A percentile compares a stretch with the other conserved stretches of the same genome.
Evolutionary conservation across 2,329 filamentous ascomycete genomes (phyloP).

Genomic region (Neonectria punicea): DNA sequence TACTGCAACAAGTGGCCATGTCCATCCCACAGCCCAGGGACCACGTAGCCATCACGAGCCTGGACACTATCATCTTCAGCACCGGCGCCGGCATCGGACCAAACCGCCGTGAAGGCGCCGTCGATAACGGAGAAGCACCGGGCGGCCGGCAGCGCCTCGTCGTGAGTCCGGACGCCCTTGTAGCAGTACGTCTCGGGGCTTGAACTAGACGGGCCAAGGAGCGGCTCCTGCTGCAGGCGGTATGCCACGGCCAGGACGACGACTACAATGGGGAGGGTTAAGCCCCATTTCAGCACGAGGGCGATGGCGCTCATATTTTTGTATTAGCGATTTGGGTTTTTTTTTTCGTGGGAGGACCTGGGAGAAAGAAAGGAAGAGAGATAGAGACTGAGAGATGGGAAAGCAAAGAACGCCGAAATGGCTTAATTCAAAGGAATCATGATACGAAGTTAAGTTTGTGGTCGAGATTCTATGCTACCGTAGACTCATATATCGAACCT

Average conservation of each 20-base stretch:
- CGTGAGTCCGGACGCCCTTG: slow-evolving; percentile 50
- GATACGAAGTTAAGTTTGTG: neutral
- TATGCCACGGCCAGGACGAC: slow-evolving; percentile 49
- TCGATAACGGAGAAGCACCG: slow-evolving; percentile 67
- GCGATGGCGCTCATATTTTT: slow-evolving; percentile 27
- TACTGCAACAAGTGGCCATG: slow-evolving; percentile 75
- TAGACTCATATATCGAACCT: neutral
- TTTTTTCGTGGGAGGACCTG: neutral
- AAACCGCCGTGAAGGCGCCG: slow-evolving; percentile 63
- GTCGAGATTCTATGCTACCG: neutral
- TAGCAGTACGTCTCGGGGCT: slow-evolving; percentile 52
- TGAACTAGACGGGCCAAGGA: slow-evolving; percentile 20
- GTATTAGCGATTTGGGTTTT: neutral
- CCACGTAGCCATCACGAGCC: slow-evolving; percentile 59
- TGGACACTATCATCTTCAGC: slow-evolving; percentile 42
- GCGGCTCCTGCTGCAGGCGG: slow-evolving; percentile 42
- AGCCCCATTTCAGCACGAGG: slow-evolving; percentile 42
- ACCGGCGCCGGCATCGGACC: slow-evolving; percentile 47
- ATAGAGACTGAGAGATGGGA: neutral
- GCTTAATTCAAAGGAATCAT: neutral
- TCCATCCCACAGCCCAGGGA: slow-evolving; percentile 77
- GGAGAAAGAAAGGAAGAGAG: neutral
- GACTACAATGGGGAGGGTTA: slow-evolving; percentile 45
- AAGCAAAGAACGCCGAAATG: neutral
- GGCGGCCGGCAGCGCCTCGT: slow-evolving; percentile 49